Base-by-base conservation (phyloP, 441 rosid genomes). In the Brassica balearica region DNA sequence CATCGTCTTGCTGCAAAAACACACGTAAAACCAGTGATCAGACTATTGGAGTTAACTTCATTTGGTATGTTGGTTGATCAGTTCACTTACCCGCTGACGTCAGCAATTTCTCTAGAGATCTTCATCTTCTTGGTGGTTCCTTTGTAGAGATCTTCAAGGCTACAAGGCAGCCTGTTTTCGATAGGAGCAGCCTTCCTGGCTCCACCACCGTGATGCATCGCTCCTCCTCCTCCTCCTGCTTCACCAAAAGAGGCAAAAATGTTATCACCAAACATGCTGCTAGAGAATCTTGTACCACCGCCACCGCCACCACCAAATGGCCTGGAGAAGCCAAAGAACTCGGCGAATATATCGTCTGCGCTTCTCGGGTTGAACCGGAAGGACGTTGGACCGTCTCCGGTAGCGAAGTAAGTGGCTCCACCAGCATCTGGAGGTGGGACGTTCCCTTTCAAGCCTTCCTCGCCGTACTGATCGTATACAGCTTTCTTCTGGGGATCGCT, bases 401-500 rank as follows among this genome's bases (percentile, higher is more conserved):
- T 71, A 5, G 91, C 81, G 79, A 72, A 91, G 84, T 70, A 90
- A 63, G 92, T 66, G 12, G 88, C 80, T 55, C 91, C 91, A 23
- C 88, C 86, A 22, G 91, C 77, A 3, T 78, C 77, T 4, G 98
- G 92, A 0, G 98, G 95, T 0, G 93, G 94, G 14, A 87, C 80
- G 27, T 80, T 86, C 9, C 93, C 94, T 77, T 95, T 95, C 59
- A 95, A 72, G 2, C 97, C 97, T 82, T 95, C 98, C 69, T 92
- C 98, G 2, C 98, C 97, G 17, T 89, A 94, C 65, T 90, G 93
- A 81, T 94, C 97, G 72, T 92, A 92, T 1, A 94, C 80, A 5
- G 92, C 94, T 81, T 87, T 87, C 84, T 91, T 94, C 75, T 86
- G 92, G 2, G 94, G 88, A 81, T 94, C 98, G 56, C 97, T 92